These are phyloP conservation scores for Pyrus hybrid DNA, from an alignment of 331 rosid genomes.

Conservation along the genomic window DNA sequence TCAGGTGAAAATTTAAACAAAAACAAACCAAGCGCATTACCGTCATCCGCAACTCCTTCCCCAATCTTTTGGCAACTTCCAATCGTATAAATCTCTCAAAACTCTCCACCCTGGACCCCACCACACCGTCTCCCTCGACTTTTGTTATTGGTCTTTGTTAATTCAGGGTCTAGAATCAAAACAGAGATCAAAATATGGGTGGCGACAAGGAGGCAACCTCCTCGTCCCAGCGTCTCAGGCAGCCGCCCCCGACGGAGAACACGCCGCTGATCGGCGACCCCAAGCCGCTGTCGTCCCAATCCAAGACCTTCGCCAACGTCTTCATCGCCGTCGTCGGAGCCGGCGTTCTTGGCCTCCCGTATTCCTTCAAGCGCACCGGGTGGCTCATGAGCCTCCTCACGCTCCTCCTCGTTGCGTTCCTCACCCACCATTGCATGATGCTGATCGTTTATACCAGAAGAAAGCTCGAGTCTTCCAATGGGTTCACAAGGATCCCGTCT, in stretches of 20 bases:
- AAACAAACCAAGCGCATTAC: background rate
- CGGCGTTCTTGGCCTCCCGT: conserved; percentile 52
- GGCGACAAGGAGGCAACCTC: conserved; percentile 6
- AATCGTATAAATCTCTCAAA: background rate
- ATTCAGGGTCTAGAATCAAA: background rate
- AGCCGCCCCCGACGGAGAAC: conserved; percentile 28
- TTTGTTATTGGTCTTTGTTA: background rate
- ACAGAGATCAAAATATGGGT: conserved; percentile 14
- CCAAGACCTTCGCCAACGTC: conserved; percentile 54
- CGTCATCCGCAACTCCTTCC: background rate
- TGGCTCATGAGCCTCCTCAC: conserved; percentile 37
- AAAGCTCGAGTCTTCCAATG: conserved; percentile 29
- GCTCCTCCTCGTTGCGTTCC: conserved; percentile 31
- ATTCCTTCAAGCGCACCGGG: conserved; percentile 47
- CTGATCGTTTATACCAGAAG: conserved; percentile 42
- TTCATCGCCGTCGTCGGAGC: conserved; percentile 54
- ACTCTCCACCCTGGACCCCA: too few relatives aligned
- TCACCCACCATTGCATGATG: conserved; percentile 53
- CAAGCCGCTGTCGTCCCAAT: conserved; percentile 27
- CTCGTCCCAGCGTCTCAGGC: conserved; percentile 12
- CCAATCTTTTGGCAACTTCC: background rate
- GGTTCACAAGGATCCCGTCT: conserved; percentile 25
- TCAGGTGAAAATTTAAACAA: background rate
- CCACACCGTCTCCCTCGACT: background rate
- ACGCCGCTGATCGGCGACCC: conserved; percentile 13